Evolutionary conservation across 2,329 filamentous ascomycete genomes (phyloP), one percentile per base, ranked within the genome.

Genomic region (Beauveria asiatica): DNA sequence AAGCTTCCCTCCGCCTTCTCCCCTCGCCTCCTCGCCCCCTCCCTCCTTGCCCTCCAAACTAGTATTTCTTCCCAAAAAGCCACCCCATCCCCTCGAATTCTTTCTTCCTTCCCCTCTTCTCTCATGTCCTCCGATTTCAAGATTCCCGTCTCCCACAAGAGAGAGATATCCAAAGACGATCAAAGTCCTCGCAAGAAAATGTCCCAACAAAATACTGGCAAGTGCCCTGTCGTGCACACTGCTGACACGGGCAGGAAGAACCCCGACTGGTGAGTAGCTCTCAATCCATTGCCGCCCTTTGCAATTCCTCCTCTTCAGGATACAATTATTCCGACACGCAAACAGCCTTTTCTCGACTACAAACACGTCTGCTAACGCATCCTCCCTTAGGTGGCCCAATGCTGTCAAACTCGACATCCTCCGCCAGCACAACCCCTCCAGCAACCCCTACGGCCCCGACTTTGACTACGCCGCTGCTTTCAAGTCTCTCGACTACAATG

Each of bases 391-490:
- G 54, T 57, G 54, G 54, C 88, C 89, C 58, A 80, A 85, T 61
- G 76, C 81, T 67, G 74, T 92, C 64, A 82, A 78, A 69, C 78
- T 90, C 65, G 84, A 87, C 76, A 85, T 91, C 68, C 82, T 92
- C 57, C 88, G 88, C 69, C 88, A 91, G 75, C 82, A 90, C 70
- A 83, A 80, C 41, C 69, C 78, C 23, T 75, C 78, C 61, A 82
- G 82, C 64, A 88, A 89, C 72, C 89, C 89, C 0, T 70, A 85
- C 64, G 80, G 75, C 67, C 76, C 80, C 64, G 83, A 87, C 65
- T 90, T 90, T 68, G 83, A 91, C 77, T 92, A 92, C 73, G 80
- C 80, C 19, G 76, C 80, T 30, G 88, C 87, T 33, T 91, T 92
- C 78, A 86, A 88, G 76, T 83, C 75, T 67, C 78, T 44, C 64